Evolutionary conservation across 2,329 filamentous ascomycete genomes (phyloP).

Genomic region (Didymella arachidicola): DNA sequence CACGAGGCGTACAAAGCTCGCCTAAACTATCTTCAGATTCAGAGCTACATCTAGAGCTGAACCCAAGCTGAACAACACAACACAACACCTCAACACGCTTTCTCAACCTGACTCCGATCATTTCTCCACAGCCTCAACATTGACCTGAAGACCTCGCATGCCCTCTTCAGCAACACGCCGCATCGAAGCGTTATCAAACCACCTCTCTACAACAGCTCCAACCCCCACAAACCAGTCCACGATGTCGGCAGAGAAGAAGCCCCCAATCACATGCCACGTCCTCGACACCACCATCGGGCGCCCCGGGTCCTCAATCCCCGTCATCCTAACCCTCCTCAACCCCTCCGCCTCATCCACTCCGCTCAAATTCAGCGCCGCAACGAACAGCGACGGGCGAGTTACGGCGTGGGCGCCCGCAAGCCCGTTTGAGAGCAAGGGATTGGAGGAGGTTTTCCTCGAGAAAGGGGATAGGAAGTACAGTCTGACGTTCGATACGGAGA

Average conservation of each 20-base stretch:
- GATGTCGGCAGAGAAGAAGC: constrained; percentile 41
- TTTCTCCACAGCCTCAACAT: too few relatives aligned
- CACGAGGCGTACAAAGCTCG: too few relatives aligned
- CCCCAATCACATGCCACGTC: constrained; percentile 83
- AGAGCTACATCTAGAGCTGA: not conserved
- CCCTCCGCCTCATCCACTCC: constrained; percentile 52
- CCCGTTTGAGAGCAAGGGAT: constrained; percentile 50
- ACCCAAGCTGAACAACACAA: too few relatives aligned
- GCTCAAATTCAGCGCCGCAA: constrained; percentile 69
- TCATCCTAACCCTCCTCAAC: constrained; percentile 64
- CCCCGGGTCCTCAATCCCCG: constrained; percentile 71
- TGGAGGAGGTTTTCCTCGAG: constrained; percentile 48
- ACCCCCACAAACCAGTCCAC: constrained; percentile 16
- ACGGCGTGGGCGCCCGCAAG: constrained; percentile 68
- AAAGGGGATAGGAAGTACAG: constrained; percentile 66
- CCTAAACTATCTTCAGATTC: not conserved
- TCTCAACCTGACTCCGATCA: not conserved
- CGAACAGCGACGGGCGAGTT: constrained; percentile 79
- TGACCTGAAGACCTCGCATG: constrained; percentile 20
- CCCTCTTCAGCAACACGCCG: constrained; percentile 28
- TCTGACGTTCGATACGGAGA: constrained; percentile 74
- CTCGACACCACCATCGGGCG: constrained; percentile 80
- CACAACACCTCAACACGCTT: not conserved
- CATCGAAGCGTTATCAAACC: constrained; percentile 26
- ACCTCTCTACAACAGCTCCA: constrained; percentile 21